Base-by-base conservation (phyloP, 257 asterid genomes). In the Salvia rosmarinus region DNA sequence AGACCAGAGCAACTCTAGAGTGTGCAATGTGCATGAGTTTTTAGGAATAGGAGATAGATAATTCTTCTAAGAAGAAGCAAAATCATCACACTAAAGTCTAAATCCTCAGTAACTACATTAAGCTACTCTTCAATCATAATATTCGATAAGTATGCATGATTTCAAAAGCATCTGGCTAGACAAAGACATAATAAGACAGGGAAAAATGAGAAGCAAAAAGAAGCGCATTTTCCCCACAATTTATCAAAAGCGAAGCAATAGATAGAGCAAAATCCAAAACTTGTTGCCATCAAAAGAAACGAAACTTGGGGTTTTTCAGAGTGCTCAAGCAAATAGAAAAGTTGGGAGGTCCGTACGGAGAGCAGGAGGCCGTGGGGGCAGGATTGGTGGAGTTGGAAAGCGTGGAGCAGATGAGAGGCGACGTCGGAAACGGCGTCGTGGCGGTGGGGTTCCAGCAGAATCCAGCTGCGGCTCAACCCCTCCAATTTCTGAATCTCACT, bases 291-390 rank as follows among this genome's bases (percentile, higher is more conserved):
- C 13, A 9, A 64, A 52, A 16, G 40, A 30, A 52, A 51, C 16
- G 23, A 46, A 65, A 37, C 0, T 3, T 37, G 1, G 25, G 14
- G 39, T 67, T 1, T 42, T 44, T 40, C n/a, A 42, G 52, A 40
- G 37, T 13, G 21, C 4, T 52, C 11, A 52, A 20, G 9, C 9
- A 8, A 12, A 68, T 7, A 9, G 13, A 39, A 17, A 35, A 6
- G 61, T 23, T 0, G 64, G 3, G 42, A 8, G 20, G 67, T n/a
- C 16, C 68, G 32, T 82, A 94, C 99, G 52, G 85, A 86, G 78
- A 94, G 93, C 50, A 86, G 75, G 73, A 94, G 85, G 68, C 99
- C 99, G 51, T 87, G 64, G 46, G 99, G 96, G 72, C 98, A 94
- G 57, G 96, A 79, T 9, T 70, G 83, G 46, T 84, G 86, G 75